A percentile compares a stretch with the other conserved stretches of the same genome.
Evolutionary conservation across 1,284 basidiomycete species (phyloP).

Genomic region (Ceratobasidium papillatum): DNA sequence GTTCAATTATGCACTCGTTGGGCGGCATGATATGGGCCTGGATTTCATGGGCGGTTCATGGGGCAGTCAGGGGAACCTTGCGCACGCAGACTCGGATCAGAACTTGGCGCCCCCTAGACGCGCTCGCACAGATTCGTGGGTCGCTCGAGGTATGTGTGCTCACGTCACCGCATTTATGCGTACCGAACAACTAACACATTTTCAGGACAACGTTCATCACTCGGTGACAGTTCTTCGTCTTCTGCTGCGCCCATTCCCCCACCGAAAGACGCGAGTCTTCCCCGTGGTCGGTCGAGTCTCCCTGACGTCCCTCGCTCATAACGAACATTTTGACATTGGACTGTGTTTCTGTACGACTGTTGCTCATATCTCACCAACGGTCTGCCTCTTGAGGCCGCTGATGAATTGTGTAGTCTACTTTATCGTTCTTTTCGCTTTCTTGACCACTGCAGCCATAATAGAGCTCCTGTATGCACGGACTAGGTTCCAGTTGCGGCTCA

Average conservation of each 20-base stretch:
- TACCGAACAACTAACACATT: background rate
- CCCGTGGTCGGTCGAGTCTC: constrained; percentile 13
- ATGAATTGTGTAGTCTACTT: background rate
- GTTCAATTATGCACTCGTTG: constrained; percentile 25
- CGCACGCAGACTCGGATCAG: background rate
- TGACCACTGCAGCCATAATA: constrained; percentile 24
- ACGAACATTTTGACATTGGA: constrained; percentile 5
- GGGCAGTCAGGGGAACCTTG: constrained; percentile 14
- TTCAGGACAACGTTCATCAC: background rate
- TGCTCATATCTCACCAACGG: background rate
- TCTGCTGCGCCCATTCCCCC: constrained; percentile 7
- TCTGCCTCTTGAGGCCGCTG: background rate
- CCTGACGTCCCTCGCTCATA: constrained; percentile 17
- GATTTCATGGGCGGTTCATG: constrained; percentile 7
- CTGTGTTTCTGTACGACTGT: constrained; percentile 14
- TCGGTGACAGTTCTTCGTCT: constrained; percentile 5
- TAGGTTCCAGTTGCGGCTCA: constrained; percentile 1
- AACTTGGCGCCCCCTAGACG: constrained; percentile 4
- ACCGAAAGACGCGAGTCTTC: constrained; percentile 1
- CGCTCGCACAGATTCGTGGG: constrained; percentile 32
- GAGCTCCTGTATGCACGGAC: constrained; percentile 11
- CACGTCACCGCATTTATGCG: background rate
- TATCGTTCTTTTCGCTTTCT: background rate
- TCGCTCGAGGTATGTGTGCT: constrained; percentile 5
- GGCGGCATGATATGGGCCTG: constrained; percentile 34